phyloP scores from a whole-genome alignment of 2,329 filamentous ascomycete genomes.

The Aspergillus tamarii region DNA sequence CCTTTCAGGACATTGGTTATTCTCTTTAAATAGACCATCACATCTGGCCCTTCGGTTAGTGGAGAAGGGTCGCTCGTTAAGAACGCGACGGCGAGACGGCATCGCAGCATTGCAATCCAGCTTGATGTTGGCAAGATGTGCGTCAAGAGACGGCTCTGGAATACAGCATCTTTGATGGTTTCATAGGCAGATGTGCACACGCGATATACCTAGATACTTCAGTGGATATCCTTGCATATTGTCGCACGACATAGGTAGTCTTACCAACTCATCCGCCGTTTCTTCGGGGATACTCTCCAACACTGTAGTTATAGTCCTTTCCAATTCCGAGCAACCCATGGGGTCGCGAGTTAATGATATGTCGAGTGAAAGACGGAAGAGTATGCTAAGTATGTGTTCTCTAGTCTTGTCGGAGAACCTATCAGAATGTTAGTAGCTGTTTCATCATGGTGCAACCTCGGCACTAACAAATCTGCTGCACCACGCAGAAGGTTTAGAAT shows the following conservation, averaged over 20 bases:
- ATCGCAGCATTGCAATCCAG: conserved; percentile 43
- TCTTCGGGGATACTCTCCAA: conserved; percentile 30
- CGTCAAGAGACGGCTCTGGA: conserved; percentile 45
- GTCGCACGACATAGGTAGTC: background rate
- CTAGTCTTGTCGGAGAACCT: conserved; percentile 40
- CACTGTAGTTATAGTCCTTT: conserved; percentile 37
- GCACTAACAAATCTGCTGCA: conserved; percentile 34
- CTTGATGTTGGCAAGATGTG: conserved; percentile 43
- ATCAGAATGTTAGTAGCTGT: conserved; percentile 16
- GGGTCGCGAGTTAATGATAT: conserved; percentile 33
- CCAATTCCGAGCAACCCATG: conserved; percentile 35
- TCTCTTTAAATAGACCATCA: conserved; percentile 34
- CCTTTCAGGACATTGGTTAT: conserved; percentile 34
- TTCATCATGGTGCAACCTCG: background rate
- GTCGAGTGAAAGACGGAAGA: conserved; percentile 44
- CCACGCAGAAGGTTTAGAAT: conserved; percentile 37
- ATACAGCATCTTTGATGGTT: conserved; percentile 41
- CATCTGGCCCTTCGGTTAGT: conserved; percentile 30
- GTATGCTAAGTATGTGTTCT: conserved; percentile 34
- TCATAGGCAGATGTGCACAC: conserved; percentile 32
- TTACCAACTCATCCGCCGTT: conserved; percentile 27
- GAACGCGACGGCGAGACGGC: conserved; percentile 43
- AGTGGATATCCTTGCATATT: conserved; percentile 9
- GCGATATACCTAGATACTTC: conserved; percentile 29
- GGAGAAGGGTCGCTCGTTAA: conserved; percentile 32